A percentile compares a stretch with the other conserved stretches of the same genome.
These are phyloP conservation scores for Bisporella sp. DNA, from an alignment of 2,329 filamentous ascomycete species.

Conservation along the genomic window DNA sequence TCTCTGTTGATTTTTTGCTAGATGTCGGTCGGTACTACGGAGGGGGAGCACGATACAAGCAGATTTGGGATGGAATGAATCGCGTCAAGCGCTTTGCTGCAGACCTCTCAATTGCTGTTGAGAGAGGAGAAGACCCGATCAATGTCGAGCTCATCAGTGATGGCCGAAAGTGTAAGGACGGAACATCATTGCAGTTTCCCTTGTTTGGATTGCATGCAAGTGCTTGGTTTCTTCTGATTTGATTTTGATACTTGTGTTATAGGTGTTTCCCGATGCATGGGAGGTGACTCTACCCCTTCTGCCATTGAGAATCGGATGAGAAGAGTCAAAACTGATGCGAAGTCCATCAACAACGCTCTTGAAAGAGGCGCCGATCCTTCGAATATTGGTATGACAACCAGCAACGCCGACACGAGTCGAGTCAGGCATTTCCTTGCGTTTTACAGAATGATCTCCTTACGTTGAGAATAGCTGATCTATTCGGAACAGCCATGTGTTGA, in stretches of 20 bases:
- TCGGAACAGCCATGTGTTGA: too few relatives aligned
- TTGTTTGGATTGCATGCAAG: constrained; percentile 5
- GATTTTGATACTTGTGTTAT: background rate
- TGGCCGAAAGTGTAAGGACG: constrained; percentile 5
- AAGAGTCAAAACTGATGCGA: constrained; percentile 32
- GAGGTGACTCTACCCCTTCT: constrained; percentile 7
- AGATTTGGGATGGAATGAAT: constrained; percentile 15
- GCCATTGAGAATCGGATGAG: constrained; percentile 33
- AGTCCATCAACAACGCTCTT: constrained; percentile 28
- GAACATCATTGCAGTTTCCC: background rate
- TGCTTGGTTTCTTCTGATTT: background rate
- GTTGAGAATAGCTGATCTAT: too few relatives aligned
- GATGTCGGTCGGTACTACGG: constrained; percentile 46
- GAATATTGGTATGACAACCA: constrained; percentile 3
- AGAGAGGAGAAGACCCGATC: constrained; percentile 15
- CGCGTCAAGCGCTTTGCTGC: constrained; percentile 14
- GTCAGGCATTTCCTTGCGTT: too few relatives aligned
- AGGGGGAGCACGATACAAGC: constrained; percentile 14
- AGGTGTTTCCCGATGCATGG: background rate
- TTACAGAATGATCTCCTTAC: too few relatives aligned
- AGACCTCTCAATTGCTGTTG: constrained; percentile 14
- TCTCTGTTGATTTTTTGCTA: constrained; percentile 19
- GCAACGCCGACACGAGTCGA: too few relatives aligned
- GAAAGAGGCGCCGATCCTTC: constrained; percentile 28
- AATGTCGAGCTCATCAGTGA: constrained; percentile 10